Percentiles rank a stretch among this genome's conserved stretches.
phyloP scores from a whole-genome alignment of 306 rosid species.

The Comarum palustre region DNA sequence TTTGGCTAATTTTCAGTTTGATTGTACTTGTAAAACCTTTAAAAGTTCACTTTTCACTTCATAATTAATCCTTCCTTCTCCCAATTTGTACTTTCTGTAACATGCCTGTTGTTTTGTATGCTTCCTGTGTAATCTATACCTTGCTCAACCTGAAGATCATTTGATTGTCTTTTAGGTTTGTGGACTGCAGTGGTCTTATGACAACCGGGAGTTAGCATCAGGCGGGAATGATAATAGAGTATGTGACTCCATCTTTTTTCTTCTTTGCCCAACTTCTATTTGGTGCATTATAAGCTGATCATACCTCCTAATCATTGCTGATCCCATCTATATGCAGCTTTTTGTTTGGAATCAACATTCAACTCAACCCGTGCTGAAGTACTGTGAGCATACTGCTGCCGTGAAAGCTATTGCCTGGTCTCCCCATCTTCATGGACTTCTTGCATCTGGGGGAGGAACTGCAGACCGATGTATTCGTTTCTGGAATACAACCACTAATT shows the following conservation, averaged over 20 bases:
- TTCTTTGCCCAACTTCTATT: slow-evolving; percentile 11
- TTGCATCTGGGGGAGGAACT: slow-evolving; percentile 99
- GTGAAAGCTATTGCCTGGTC: slow-evolving; percentile 99
- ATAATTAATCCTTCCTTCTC: neutral
- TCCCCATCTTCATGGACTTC: slow-evolving; percentile 99
- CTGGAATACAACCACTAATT: slow-evolving; percentile 96
- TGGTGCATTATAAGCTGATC: slow-evolving; percentile 22
- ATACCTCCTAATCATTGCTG: slow-evolving; percentile 22
- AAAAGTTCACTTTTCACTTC: neutral
- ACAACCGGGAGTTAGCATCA: slow-evolving; percentile 96
- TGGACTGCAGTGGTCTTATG: slow-evolving; percentile 94
- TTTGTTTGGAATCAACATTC: slow-evolving; percentile 98
- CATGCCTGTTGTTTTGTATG: neutral
- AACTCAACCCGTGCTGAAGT: slow-evolving; percentile 88
- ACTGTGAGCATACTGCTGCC: slow-evolving; percentile 96
- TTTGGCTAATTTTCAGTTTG: slow-evolving; percentile 27
- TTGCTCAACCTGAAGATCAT: slow-evolving; percentile 15
- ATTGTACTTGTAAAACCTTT: slow-evolving; percentile 11
- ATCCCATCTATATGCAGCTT: slow-evolving; percentile 47
- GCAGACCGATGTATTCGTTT: slow-evolving; percentile 95
- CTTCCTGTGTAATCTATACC: neutral
- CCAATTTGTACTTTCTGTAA: neutral
- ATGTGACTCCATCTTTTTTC: slow-evolving; percentile 31
- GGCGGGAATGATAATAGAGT: slow-evolving; percentile 98
- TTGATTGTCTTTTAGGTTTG: slow-evolving; percentile 65